phyloP scores from a whole-genome alignment of 106 monocot genomes.

The Dioscorea zingiberensis region DNA sequence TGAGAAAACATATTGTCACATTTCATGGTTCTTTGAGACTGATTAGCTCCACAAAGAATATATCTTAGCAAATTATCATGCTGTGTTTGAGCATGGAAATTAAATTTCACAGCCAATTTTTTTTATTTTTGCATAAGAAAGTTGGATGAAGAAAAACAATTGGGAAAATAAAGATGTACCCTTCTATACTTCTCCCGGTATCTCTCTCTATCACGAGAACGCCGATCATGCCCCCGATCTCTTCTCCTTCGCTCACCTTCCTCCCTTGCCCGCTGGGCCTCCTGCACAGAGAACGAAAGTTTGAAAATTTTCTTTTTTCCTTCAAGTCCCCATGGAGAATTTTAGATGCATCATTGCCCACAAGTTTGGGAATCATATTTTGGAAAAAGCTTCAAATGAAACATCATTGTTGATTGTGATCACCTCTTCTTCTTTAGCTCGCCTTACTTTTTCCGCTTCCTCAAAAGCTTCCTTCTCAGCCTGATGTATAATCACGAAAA shows the following conservation, averaged over 20 bases:
- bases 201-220: conserved; percentile 45
- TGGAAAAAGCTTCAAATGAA: background rate
- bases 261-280: conserved; percentile 82
- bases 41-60: background rate
- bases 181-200: conserved; percentile 68
- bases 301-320: too few species aligned
- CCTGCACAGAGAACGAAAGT: conserved; percentile 29
- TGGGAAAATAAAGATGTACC: conserved; percentile 26
- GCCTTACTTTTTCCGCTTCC: conserved; percentile 94
- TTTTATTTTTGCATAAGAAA: background rate
- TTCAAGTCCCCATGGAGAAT: background rate
- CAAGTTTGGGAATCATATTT: background rate
- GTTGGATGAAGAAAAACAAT: background rate
- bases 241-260: conserved; percentile 82
- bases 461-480: conserved; percentile 98
- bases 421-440: conserved; percentile 91
- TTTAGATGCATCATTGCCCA: background rate
- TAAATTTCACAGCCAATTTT: background rate
- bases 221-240: conserved; percentile 69
- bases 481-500: conserved; percentile 26
- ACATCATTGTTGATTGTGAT: background rate
- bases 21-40: background rate
- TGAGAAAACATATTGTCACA: background rate
- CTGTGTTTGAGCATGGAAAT: background rate
- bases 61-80: too few species aligned